Conservation (phyloP, 345 rosid genomes). For the Hevea brasiliensis region DNA sequence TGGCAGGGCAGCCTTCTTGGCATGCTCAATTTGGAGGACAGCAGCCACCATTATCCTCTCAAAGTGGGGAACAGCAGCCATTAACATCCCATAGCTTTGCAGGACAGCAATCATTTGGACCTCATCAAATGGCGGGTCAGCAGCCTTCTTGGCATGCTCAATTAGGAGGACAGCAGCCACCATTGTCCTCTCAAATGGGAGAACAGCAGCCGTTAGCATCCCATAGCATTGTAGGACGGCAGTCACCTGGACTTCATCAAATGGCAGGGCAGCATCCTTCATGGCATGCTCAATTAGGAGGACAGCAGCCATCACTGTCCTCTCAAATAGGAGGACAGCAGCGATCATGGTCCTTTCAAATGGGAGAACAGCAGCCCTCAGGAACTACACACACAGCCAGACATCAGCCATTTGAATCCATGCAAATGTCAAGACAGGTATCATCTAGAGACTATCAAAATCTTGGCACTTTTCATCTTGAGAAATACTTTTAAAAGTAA, state of each 20-base stretch:
- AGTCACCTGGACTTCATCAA: background rate
- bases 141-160: slow-evolving; percentile 7
- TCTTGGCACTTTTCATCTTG: background rate
- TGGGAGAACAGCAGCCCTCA: background rate
- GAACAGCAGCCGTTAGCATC: slow-evolving; percentile 20
- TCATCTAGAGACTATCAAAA: background rate
- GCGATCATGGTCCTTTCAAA: too few relatives aligned
- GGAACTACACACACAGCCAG: background rate
- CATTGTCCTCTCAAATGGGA: slow-evolving; percentile 5
- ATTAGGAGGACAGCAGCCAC: slow-evolving; percentile 2
- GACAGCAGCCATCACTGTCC: slow-evolving; percentile 6
- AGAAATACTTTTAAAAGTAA: too few relatives aligned
- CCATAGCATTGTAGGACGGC: background rate
- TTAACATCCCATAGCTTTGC: slow-evolving; percentile 13
- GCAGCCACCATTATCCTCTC: slow-evolving; percentile 13
- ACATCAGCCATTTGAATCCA: slow-evolving; percentile 1
- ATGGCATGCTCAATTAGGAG: slow-evolving; percentile 1
- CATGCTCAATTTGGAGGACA: slow-evolving; percentile 10
- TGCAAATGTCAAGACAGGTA: slow-evolving; percentile 10
- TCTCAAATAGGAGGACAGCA: background rate
- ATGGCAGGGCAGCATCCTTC: slow-evolving; percentile 16
- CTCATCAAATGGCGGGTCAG: background rate
- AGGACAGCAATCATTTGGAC: background rate
- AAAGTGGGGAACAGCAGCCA: slow-evolving; percentile 7
- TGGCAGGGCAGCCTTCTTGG: background rate